A percentile compares a stretch with the other conserved stretches of the same genome.
Conservation (phyloP, 306 rosid species). For the Trichosanthes truncata region DNA sequence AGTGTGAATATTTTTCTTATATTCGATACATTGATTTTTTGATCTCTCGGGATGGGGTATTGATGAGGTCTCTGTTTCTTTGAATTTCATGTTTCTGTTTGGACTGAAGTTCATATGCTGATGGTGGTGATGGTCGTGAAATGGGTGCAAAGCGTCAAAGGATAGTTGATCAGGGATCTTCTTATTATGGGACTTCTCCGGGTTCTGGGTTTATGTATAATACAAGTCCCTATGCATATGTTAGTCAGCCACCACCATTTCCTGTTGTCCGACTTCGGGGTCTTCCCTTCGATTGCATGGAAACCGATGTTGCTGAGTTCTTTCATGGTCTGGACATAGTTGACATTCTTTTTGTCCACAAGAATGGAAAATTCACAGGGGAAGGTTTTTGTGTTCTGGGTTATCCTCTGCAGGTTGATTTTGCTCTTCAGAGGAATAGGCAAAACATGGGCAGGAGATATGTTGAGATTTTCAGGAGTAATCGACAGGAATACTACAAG, state of each 20-base stretch:
- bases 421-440: conserved; percentile 80
- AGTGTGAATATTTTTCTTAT: background rate
- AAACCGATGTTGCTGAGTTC: conserved; percentile 87
- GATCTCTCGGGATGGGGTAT: conserved; percentile 1
- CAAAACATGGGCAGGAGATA: conserved; percentile 90
- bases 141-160: conserved; percentile 94
- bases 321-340: conserved; percentile 85
- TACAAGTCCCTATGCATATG: conserved; percentile 71
- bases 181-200: conserved; percentile 67
- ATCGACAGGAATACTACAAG: conserved; percentile 93
- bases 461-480: conserved; percentile 87
- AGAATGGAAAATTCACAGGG: conserved; percentile 70
- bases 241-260: conserved; percentile 70
- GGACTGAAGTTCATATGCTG: conserved; percentile 39
- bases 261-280: conserved; percentile 89
- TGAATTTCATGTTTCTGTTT: conserved; percentile 11
- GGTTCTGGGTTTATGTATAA: conserved; percentile 70
- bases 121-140: conserved; percentile 84
- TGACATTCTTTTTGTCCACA: conserved; percentile 83
- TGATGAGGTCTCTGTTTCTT: conserved; percentile 12
- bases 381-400: conserved; percentile 90
- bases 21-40: background rate
- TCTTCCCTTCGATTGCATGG: conserved; percentile 84
- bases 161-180: conserved; percentile 63
- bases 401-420: conserved; percentile 90